Conservation (phyloP, 352 stramenopile species). For the Phytophthora capsici region DNA sequence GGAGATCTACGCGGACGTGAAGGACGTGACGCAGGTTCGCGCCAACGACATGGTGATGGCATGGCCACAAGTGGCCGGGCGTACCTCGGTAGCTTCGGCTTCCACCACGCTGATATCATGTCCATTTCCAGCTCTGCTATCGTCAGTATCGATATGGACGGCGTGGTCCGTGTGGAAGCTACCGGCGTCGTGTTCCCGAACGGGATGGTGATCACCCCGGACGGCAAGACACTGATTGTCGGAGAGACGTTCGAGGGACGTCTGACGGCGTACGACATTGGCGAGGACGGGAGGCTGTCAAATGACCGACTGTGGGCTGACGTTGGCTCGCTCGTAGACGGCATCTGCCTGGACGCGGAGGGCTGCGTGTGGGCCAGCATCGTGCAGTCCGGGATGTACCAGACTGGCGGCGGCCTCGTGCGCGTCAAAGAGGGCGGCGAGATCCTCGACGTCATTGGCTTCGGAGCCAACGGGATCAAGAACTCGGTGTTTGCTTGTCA, state of each 20-base stretch:
- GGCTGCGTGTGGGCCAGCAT: slow-evolving; percentile 71
- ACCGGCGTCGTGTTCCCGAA: slow-evolving; percentile 77
- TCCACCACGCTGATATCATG: slow-evolving; percentile 44
- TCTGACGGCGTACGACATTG: slow-evolving; percentile 74
- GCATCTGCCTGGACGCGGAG: slow-evolving; percentile 71
- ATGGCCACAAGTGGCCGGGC: slow-evolving; percentile 35
- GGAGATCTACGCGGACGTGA: slow-evolving; percentile 57
- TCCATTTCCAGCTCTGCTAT: slow-evolving; percentile 58
- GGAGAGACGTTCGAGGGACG: slow-evolving; percentile 63
- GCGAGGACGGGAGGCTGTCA: slow-evolving; percentile 47
- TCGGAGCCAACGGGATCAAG: slow-evolving; percentile 62
- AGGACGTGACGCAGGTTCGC: slow-evolving; percentile 53
- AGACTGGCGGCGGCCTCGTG: slow-evolving; percentile 52
- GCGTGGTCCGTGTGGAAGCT: slow-evolving; percentile 52
- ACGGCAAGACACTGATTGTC: slow-evolving; percentile 76
- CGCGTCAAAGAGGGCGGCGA: slow-evolving; percentile 64
- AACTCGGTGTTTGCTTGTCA: slow-evolving; percentile 67
- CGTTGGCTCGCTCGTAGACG: slow-evolving; percentile 54
- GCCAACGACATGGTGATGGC: slow-evolving; percentile 75
- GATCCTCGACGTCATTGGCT: slow-evolving; percentile 61
- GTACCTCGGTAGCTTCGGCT: slow-evolving; percentile 77
- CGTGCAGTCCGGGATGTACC: slow-evolving; percentile 57
- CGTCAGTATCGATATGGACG: slow-evolving; percentile 60
- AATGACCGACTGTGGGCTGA: slow-evolving; percentile 65
- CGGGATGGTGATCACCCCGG: slow-evolving; percentile 68